Evolutionary conservation across 2,329 filamentous ascomycete species (phyloP), one percentile per base, ranked within the genome.

Genomic region (Cadophora malorum): DNA sequence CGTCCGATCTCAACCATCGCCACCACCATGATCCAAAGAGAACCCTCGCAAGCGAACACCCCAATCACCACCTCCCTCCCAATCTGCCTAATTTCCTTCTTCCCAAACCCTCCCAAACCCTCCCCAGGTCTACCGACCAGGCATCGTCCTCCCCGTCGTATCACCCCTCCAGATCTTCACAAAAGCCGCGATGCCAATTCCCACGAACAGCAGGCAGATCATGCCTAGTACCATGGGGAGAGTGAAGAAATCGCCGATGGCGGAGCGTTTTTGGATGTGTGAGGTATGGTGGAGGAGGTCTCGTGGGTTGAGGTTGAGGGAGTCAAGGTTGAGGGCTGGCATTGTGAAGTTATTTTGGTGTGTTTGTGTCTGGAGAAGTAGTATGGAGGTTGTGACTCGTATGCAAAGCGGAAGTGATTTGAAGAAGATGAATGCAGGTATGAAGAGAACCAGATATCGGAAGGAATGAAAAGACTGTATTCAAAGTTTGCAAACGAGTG

Each of bases 201-300:
- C 25, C 5, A 62, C 25, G 16, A 62, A 31, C 0, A 12, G 4
- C 3, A 62, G 25, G 10, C 31, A 23, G 25, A 62, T 33, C 16
- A 62, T 49, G 14, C 59, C 59, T 23, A 62, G 25, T 3, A 62
- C 19, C 59, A 62, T 62, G 4, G 59, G 23, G 19, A 62, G 23
- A 6, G 23, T 33, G 59, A 62, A 62, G 59, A 62, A 49, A 49
- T 62, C 59, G 35, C 59, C 59, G 23, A 62, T 62, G 12, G 59
- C 41, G 16, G 59, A 49, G 8, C 59, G 41, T 62, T 62, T 62
- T n/a, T 50, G 23, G 25, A 62, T 38, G 35, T 38, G 35, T 38
- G 35, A 38, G 21, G 33, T 23, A 3, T 45, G 56, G 33, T 45
- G 52, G 52, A 55, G 12, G 28, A 55, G 12, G 14, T 25, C 35